Conservation (phyloP, 2,329 filamentous ascomycete genomes). For the Phialocephala sp. region DNA sequence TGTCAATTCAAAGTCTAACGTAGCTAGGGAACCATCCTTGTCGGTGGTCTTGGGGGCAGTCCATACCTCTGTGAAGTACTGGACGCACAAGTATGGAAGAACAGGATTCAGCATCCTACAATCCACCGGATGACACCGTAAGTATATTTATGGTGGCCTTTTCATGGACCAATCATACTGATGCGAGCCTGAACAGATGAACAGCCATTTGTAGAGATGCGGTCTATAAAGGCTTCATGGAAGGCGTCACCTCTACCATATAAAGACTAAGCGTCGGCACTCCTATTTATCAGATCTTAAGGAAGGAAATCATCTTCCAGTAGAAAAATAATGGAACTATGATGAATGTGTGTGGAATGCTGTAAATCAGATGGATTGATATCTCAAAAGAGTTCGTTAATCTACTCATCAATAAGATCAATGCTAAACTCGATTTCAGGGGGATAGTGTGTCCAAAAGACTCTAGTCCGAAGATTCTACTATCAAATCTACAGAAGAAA, state of each 20-base stretch:
- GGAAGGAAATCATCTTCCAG: background rate
- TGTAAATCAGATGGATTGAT: background rate
- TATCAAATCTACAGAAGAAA: background rate
- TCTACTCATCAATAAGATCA: background rate
- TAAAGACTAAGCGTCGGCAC: background rate
- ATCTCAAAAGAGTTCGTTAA: background rate
- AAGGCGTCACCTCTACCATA: background rate
- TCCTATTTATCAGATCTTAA: background rate
- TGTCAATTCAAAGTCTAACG: background rate
- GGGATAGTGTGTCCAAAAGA: background rate
- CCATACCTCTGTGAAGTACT: conserved; percentile 14
- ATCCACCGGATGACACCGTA: conserved; percentile 8
- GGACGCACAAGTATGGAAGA: conserved; percentile 1
- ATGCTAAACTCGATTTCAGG: background rate
- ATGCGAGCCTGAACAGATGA: background rate
- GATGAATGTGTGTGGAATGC: background rate
- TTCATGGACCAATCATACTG: background rate
- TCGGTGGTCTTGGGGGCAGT: conserved; percentile 12
- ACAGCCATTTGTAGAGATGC: conserved; percentile 15
- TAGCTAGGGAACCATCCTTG: conserved; percentile 11
- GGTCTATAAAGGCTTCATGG: conserved; percentile 10
- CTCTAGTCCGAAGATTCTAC: background rate
- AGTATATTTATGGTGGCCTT: background rate
- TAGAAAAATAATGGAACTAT: background rate
- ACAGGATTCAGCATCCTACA: conserved; percentile 8